These are phyloP conservation scores for Saccharum hybrid DNA, from an alignment of 202 grass and related monocot genomes.

Conservation along the genomic window DNA sequence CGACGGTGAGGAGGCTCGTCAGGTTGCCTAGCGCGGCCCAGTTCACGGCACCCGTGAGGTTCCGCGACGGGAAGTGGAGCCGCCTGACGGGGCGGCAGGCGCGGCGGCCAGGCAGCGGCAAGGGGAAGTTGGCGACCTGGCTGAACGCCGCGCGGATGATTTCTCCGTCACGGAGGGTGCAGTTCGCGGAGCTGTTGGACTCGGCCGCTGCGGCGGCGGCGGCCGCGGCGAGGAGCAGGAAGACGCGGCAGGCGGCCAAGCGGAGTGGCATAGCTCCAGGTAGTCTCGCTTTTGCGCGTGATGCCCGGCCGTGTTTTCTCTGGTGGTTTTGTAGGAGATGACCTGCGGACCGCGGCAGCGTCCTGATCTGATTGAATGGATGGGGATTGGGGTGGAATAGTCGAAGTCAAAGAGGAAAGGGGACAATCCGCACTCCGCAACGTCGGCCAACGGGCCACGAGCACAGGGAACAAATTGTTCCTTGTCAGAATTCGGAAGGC, in stretches of 20 bases:
- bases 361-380: background rate
- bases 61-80: conserved; percentile 41
- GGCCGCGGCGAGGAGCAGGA: conserved; percentile 33
- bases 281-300: background rate
- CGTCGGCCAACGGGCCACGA: too few relatives aligned
- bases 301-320: background rate
- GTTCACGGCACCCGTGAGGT: conserved; percentile 49
- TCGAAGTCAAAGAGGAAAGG: too few relatives aligned
- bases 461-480: too few relatives aligned
- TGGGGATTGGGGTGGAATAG: background rate
- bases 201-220: background rate
- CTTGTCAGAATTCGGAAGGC: too few relatives aligned
- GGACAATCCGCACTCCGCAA: too few relatives aligned
- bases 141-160: conserved; percentile 56
- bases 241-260: background rate
- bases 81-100: conserved; percentile 41
- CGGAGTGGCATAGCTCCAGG: conserved; percentile 27
- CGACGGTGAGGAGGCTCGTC: conserved; percentile 47
- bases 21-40: conserved; percentile 59
- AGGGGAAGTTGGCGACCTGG: conserved; percentile 44
- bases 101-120: background rate
- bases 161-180: conserved; percentile 45
- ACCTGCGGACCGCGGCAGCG: background rate
- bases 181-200: conserved; percentile 24
- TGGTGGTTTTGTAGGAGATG: background rate